Conservation (phyloP, 2,329 filamentous ascomycete species). For the Leptoxyphium fumago region DNA sequence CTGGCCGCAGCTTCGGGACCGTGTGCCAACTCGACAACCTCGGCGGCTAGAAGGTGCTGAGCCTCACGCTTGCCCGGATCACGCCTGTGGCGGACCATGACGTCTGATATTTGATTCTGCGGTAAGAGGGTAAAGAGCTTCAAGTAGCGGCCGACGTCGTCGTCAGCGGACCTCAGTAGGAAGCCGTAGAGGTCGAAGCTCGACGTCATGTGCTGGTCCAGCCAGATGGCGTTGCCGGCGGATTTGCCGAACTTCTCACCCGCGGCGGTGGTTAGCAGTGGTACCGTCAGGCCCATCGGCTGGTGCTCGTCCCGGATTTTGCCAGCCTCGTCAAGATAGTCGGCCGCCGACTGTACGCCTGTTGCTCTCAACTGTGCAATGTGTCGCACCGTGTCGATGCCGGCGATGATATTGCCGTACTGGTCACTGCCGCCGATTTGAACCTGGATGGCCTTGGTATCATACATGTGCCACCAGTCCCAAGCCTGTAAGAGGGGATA, state of each 20-base stretch:
- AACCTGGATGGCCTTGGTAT: constrained; percentile 53
- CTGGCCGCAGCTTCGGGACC: constrained; percentile 48
- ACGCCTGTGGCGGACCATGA: constrained; percentile 53
- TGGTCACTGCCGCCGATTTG: constrained; percentile 94
- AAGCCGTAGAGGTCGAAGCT: constrained; percentile 81
- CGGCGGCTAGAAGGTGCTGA: constrained; percentile 69
- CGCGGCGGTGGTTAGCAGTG: constrained; percentile 69
- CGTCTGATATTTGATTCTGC: constrained; percentile 45
- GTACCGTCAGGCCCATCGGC: constrained; percentile 79
- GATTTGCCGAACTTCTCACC: constrained; percentile 93
- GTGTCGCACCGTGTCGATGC: constrained; percentile 70
- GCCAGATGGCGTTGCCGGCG: constrained; percentile 85
- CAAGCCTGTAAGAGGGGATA: constrained; percentile 91
- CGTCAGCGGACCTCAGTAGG: constrained; percentile 70
- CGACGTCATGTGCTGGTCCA: constrained; percentile 66
- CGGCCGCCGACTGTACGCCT: constrained; percentile 1
- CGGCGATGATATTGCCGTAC: constrained; percentile 87
- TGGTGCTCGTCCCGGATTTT: constrained; percentile 26
- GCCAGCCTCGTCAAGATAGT: constrained; percentile 16
- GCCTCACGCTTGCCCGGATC: constrained; percentile 61
- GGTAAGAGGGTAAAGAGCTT: constrained; percentile 87
- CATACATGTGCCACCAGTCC: constrained; percentile 89
- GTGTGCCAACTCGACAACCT: constrained; percentile 70
- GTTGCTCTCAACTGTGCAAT: constrained; percentile 38
- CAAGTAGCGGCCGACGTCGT: constrained; percentile 65